Base-by-base conservation (phyloP, 106 monocot species). In the Iris macrosiphon region DNA sequence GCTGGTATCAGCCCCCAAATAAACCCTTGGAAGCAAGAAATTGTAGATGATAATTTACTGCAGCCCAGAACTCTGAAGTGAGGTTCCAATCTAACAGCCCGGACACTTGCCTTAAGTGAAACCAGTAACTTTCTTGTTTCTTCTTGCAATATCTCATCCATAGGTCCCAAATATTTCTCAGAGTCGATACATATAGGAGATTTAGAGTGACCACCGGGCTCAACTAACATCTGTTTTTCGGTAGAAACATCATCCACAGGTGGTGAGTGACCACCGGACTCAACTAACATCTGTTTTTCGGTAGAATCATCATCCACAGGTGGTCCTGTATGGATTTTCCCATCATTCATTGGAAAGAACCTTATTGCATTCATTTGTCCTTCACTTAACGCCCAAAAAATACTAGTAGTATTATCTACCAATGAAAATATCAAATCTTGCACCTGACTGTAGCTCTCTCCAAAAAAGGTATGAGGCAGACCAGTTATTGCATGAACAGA, bases 11-110 rank as follows among this genome's bases (percentile, higher is more conserved):
- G 21, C 9, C 94, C 94, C 79, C 74, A 79, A 23, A 89, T 29
- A 52, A 96, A 83, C 37, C 89, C 86, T 58, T 89, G 85, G 21
- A 80, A 39, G 64, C 85, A 89, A 68, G 89, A 82, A 55, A 86
- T 41, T 4, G 55, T 27, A 44, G 45, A 75, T 44, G 76, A 78
- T 24, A 85, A 23, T 39, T 52, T 68, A 60, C 68, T 73, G 61
- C 76, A 73, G 22, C 64, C 55, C 37, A 58, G 26, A 65, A 16
- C 31, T 18, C 31, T 39, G 60, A 29, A 13, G 40, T 31, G 32
- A 52, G 42, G 4, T 67, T 73, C 77, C 17, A 55, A 43, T 57
- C 72, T 65, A 22, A 46, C 26, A 37, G 27, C 59, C 48, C 40
- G 45, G 21, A 23, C n/a, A 28, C 14, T 14, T 14, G 40, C 44